Evolutionary conservation across 129 eudicot species (phyloP), one percentile per base, ranked within the genome.

Genomic region (Oenanthe sinensis): DNA sequence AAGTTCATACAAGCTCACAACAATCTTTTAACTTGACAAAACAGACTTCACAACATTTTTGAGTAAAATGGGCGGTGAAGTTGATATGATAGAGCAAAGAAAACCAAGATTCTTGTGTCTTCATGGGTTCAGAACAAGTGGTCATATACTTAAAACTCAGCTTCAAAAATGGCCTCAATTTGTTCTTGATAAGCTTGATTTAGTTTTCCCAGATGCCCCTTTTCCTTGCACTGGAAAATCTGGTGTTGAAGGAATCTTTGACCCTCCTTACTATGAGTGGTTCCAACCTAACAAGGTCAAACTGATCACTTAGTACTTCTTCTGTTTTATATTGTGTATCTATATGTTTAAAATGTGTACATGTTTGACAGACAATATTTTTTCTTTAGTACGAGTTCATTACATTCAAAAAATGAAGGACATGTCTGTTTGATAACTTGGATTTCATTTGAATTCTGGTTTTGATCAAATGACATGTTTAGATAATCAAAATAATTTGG

Each of bases 201-300:
- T 90, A 15, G 72, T 90, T 58, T 95, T 80, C 48, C 85, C 86
- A 0, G 97, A 94, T 71, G 98, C 93, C 0, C 94, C 97, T 77
- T 91, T 88, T 77, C 96, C 97, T 0, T 82, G 85, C 45, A 96
- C 93, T n/a, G 98, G 98, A 0, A 91, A 91, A 84, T 94, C 98
- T 6, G 97, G 90, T 9, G 97, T 94, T 50, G 98, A 94, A 83
- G 98, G 98, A 19, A 90, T 91, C 8, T 94, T 94, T 74, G 97
- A 94, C 16, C 98, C 98, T 47, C 98, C 98, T 12, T 94, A 91
- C 82, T 94, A 89, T 63, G 97, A 91, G 80, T 94, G 98, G 98
- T 91, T 2, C 67, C 98, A 91, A 48, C 84, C 83, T 88, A 90
- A 86, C 58, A 83, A 94, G 89, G 98, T 91, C 13, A 10, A 58